Conservation (phyloP, 345 rosid species). For the Citrus medica region DNA sequence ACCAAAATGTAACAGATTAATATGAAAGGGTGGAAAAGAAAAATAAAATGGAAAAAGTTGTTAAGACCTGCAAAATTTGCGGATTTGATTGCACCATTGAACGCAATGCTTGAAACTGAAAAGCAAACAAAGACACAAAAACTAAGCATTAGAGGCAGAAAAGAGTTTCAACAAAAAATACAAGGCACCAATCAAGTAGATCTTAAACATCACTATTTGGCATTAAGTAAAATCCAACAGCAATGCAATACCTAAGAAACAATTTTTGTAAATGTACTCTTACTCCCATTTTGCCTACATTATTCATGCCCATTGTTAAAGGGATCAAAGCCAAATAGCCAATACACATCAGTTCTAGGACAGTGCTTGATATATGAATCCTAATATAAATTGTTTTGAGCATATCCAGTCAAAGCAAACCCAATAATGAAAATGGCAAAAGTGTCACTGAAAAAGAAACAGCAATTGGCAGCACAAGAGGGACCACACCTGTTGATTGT, state of each 20-base stretch:
- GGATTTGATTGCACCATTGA: conserved; percentile 97
- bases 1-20: not conserved
- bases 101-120: conserved; percentile 88
- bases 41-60: not conserved
- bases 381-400: not conserved
- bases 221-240: not conserved
- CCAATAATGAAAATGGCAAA: not conserved
- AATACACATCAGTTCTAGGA: not conserved
- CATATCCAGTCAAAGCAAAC: not conserved
- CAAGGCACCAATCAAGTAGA: not conserved
- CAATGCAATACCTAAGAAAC: not conserved
- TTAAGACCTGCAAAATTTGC: conserved; percentile 80
- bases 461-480: conserved; percentile 1
- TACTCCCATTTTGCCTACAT: not conserved
- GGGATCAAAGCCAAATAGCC: not conserved
- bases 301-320: not conserved
- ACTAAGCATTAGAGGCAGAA: not conserved
- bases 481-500: conserved; percentile 74
- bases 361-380: not conserved
- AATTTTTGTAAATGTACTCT: not conserved
- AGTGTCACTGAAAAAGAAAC: not conserved
- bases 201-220: not conserved
- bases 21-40: not conserved
- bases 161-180: not conserved
- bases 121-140: conserved; percentile 3